A percentile compares a stretch with the other conserved stretches of the same genome.
These are phyloP conservation scores for Somion occarium DNA, from an alignment of 1,284 basidiomycete species.

Conservation along the genomic window DNA sequence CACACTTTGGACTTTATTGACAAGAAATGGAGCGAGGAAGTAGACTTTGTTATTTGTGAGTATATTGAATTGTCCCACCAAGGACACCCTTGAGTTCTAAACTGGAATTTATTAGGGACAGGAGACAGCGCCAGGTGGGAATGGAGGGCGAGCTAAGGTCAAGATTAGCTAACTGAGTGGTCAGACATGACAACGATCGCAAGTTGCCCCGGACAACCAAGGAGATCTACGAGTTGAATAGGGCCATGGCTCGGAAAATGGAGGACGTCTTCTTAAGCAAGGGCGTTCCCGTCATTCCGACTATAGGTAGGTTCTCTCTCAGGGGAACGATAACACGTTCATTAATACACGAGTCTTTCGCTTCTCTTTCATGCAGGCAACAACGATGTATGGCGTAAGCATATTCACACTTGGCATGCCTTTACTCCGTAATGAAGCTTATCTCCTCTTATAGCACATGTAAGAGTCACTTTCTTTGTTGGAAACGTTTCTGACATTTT, in stretches of 20 bases:
- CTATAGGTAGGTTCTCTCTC: conserved; percentile 52
- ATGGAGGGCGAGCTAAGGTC: conserved; percentile 12
- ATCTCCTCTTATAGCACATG: conserved; percentile 48
- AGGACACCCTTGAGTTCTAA: conserved; percentile 8
- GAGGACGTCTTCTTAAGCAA: conserved; percentile 59
- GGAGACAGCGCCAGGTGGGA: conserved; percentile 86
- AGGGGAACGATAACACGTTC: not conserved
- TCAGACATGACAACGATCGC: conserved; percentile 86
- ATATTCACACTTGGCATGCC: conserved; percentile 7
- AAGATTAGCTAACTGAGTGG: conserved; percentile 2
- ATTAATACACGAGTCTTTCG: not conserved
- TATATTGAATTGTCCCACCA: no score
- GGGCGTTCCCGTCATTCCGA: conserved; percentile 81
- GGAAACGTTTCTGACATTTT: conserved; percentile 1
- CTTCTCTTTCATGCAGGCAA: conserved; percentile 47
- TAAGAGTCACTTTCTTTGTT: conserved; percentile 28
- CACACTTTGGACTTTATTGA: conserved; percentile 79
- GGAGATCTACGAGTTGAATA: conserved; percentile 81
- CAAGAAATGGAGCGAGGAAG: conserved; percentile 74
- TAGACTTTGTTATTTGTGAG: conserved; percentile 87
- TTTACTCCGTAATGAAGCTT: conserved; percentile 12
- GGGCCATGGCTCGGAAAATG: conserved; percentile 68
- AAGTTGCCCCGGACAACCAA: conserved; percentile 72
- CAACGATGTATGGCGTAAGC: conserved; percentile 86
- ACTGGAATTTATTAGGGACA: conserved; percentile 57